Conservation (phyloP, 805 yeast genomes). For the Teunomyces atbi region DNA sequence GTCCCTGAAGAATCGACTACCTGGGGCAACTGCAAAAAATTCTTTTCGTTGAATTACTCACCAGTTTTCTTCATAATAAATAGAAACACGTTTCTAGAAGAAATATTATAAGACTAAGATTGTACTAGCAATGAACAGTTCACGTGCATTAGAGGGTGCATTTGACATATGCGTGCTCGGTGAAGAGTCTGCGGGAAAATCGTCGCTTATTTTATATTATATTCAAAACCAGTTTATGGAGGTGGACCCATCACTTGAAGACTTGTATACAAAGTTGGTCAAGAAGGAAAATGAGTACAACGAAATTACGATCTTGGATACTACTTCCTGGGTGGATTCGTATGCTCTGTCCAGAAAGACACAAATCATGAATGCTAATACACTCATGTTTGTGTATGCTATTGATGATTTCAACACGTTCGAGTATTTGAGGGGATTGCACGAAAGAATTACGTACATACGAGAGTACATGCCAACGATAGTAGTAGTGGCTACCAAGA, state of each 20-base stretch:
- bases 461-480: slow-evolving; percentile 27
- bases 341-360: slow-evolving; percentile 24
- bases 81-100: background rate
- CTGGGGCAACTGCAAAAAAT: background rate
- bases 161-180: slow-evolving; percentile 34
- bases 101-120: too few relatives aligned
- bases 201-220: slow-evolving; percentile 25
- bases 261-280: slow-evolving; percentile 20
- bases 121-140: slow-evolving; percentile 9
- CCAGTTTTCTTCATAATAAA: background rate
- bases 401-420: slow-evolving; percentile 26
- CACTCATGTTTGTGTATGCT: slow-evolving; percentile 32
- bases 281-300: slow-evolving; percentile 17
- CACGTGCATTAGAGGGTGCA: slow-evolving; percentile 13
- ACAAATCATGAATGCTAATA: slow-evolving; percentile 29
- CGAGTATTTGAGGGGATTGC: slow-evolving; percentile 26
- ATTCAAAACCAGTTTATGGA: slow-evolving; percentile 20
- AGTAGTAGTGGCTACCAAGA: slow-evolving; percentile 30
- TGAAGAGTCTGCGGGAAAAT: slow-evolving; percentile 21
- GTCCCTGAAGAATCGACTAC: background rate
- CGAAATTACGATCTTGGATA: slow-evolving; percentile 34
- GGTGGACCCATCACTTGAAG: slow-evolving; percentile 22
- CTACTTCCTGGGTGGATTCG: slow-evolving; percentile 22
- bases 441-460: slow-evolving; percentile 21
- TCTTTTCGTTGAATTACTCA: background rate